Evolutionary conservation across 2,329 filamentous ascomycete species (phyloP).

Genomic region (Akanthomyces muscarius): DNA sequence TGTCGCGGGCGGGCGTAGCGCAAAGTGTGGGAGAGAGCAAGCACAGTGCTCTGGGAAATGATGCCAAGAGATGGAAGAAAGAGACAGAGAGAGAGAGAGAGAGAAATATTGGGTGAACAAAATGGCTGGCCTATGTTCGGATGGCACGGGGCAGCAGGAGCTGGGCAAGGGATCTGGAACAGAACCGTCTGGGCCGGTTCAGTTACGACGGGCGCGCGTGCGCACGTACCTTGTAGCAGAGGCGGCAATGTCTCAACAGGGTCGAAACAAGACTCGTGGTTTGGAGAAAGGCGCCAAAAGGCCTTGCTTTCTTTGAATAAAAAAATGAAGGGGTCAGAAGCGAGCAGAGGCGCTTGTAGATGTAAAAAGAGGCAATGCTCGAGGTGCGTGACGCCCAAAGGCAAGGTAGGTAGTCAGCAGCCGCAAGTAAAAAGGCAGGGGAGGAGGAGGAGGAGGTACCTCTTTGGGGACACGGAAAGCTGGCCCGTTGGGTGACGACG

Average conservation of each 20-base stretch:
- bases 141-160: background rate
- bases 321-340: background rate
- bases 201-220: background rate
- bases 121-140: background rate
- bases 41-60: background rate
- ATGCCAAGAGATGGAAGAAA: background rate
- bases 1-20: background rate
- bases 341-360: background rate
- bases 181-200: background rate
- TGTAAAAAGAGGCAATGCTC: background rate
- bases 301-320: background rate
- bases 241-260: background rate
- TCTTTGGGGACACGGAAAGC: too few relatives aligned
- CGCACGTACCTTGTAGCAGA: constrained; percentile 12
- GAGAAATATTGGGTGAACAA: background rate
- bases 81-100: background rate
- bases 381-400: background rate
- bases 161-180: constrained; percentile 6
- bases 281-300: too few relatives aligned
- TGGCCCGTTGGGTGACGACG: too few relatives aligned
- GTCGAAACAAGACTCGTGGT: background rate
- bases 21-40: background rate
- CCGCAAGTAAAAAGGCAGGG: background rate
- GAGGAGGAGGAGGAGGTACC: too few relatives aligned
- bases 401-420: background rate